Base-by-base conservation (phyloP, 2,329 filamentous ascomycete genomes). In the Fusarium kyushuense region DNA sequence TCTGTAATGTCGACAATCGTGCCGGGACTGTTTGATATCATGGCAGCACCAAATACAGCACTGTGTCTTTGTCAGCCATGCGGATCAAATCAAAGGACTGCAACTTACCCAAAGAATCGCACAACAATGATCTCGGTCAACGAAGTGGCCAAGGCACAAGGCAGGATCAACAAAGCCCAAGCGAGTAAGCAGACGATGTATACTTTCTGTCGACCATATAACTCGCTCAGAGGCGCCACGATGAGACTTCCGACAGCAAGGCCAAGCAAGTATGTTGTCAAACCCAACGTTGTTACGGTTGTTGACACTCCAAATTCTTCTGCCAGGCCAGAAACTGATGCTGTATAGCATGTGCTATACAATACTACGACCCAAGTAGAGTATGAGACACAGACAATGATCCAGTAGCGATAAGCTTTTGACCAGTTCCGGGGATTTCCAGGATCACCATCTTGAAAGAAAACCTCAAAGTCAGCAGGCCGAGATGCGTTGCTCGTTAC, bases 21-120 rank as follows among this genome's bases (percentile, higher is more conserved):
- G 4, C 94, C 94, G 0, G 94, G 93, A 2, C 91, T 88, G 75
- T 96, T 97, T 14, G 89, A 88, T 27, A 97, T 89, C 87, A 96
- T 91, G 41, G 91, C 92, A 8, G 92, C 87, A 5, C 92, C 75
- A 53, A 79, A 92, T 56, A 93, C 58, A 23, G 76, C 76, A 30
- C 74, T 74, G 55, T 41, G 13, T 17, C 9, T n/a, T 11, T 29
- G 35, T 65, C 32, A 65, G 54, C 25, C n/a, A 17, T 21, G n/a
- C 17, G 27, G 9, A 30, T 42, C n/a, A n/a, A 30, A 38, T 19
- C 12, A 10, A 27, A 30, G 13, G 25, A 30, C 16, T 30, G 19
- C 4, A 17, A 77, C 83, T 63, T 78, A 87, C 85, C 89, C 90
- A 67, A 96, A 87, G 76, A 94, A 94, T 25, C 93, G 85, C 48